These are phyloP conservation scores for Ephemerocybe angulata DNA, from an alignment of 768 basidiomycete genomes.

Conservation along the genomic window DNA sequence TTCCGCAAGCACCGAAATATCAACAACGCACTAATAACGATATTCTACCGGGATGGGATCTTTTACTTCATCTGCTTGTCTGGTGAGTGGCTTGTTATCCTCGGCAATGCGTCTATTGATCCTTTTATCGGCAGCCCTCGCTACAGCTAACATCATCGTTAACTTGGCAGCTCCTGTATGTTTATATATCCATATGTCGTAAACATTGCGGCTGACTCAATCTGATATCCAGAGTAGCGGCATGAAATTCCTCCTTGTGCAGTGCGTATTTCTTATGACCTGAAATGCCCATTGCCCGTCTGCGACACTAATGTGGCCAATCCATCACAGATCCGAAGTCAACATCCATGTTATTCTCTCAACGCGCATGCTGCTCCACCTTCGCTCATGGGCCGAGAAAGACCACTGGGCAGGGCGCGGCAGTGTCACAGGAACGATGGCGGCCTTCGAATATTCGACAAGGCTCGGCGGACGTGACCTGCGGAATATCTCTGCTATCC, in stretches of 20 bases:
- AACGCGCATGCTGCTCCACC: slow-evolving; percentile 1
- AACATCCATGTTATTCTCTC: slow-evolving; percentile 3
- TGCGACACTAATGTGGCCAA: too few species aligned
- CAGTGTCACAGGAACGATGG: background rate
- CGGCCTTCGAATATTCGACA: background rate
- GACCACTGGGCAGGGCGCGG: background rate
- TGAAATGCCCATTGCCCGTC: background rate
- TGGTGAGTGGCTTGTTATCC: background rate
- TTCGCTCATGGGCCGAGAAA: background rate
- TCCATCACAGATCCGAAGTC: background rate
- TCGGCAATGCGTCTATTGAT: background rate
- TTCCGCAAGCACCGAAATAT: slow-evolving; percentile 3
- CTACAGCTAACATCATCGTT: background rate
- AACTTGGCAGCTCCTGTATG: background rate
- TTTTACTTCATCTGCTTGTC: slow-evolving; percentile 2
- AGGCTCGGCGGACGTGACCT: background rate
- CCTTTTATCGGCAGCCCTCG: background rate
- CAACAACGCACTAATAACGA: background rate
- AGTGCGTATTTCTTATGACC: background rate
- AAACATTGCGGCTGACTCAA: background rate
- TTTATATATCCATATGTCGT: background rate
- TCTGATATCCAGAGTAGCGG: background rate
- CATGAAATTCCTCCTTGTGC: background rate
- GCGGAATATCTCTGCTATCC: background rate
- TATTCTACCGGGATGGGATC: slow-evolving; percentile 4